A percentile compares a stretch with the other conserved stretches of the same genome.
These are phyloP conservation scores for Fusarium temperatum DNA, from an alignment of 2,329 filamentous ascomycete genomes.

Conservation along the genomic window DNA sequence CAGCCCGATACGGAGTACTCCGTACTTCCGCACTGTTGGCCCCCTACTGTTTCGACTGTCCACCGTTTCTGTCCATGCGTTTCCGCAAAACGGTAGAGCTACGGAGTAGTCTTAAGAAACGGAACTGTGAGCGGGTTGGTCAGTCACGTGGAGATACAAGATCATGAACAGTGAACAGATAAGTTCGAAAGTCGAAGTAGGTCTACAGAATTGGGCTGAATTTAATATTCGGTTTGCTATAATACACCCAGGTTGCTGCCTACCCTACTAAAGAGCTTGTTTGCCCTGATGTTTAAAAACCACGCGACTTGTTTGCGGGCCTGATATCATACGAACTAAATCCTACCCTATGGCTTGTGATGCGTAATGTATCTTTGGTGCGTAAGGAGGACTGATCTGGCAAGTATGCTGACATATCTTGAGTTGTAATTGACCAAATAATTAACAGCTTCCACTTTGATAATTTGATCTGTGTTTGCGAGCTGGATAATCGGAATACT, in stretches of 20 bases:
- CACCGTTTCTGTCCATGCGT: background rate
- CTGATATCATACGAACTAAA: background rate
- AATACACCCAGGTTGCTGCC: no score
- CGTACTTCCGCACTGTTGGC: background rate
- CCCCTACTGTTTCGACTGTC: background rate
- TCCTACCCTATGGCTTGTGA: background rate
- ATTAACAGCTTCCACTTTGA: rapidly evolving
- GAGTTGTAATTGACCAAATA: background rate
- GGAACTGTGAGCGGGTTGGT: background rate
- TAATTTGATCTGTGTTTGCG: rapidly evolving
- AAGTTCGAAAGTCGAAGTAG: background rate
- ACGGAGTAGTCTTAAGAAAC: background rate
- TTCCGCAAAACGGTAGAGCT: background rate
- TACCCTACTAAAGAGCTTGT: background rate
- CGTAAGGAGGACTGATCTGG: no score
- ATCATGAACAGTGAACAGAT: background rate
- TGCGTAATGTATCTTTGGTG: background rate
- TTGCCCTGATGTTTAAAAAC: background rate
- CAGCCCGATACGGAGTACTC: no score
- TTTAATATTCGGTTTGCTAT: no score
- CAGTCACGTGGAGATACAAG: background rate
- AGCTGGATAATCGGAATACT: rapidly evolving
- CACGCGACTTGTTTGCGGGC: background rate
- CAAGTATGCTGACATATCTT: background rate
- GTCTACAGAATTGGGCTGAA: no score